These are phyloP conservation scores for Mortierella hygrophila DNA, from an alignment of 192 early-diverging fungal genomes.

Conservation along the genomic window DNA sequence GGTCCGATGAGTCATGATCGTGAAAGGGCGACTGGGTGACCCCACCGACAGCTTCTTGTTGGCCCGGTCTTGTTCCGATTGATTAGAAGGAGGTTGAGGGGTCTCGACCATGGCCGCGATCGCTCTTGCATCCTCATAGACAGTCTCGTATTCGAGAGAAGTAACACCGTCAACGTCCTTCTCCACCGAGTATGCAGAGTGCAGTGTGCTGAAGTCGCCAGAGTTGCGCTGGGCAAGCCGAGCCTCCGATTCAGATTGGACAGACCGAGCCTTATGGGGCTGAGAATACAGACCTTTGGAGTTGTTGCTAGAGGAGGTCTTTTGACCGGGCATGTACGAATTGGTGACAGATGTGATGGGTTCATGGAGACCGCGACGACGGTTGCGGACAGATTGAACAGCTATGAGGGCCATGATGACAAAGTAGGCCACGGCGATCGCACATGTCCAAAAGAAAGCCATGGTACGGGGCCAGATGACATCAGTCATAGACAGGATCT, in stretches of 20 bases:
- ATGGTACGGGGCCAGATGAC: conserved; percentile 42
- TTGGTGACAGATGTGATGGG: conserved; percentile 12
- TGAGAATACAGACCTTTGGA: conserved; percentile 29
- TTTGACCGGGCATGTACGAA: conserved; percentile 3
- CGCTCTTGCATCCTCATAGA: neutral
- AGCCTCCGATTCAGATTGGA: conserved; percentile 13
- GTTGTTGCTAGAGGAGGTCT: neutral
- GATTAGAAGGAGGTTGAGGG: conserved; percentile 1
- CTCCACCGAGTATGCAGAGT: conserved; percentile 32
- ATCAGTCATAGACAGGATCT: conserved; percentile 25
- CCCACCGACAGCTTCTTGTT: conserved; percentile 25
- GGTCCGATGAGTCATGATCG: conserved; percentile 11
- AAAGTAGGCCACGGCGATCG: conserved; percentile 36
- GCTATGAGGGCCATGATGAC: conserved; percentile 41
- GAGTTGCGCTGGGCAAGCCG: conserved; percentile 25
- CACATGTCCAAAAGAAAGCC: conserved; percentile 55
- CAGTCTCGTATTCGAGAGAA: conserved; percentile 6
- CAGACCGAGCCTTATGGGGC: conserved; percentile 5
- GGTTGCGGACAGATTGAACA: conserved; percentile 41
- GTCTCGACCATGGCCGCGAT: conserved; percentile 15
- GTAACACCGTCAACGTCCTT: neutral
- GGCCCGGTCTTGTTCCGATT: neutral
- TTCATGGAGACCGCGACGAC: conserved; percentile 25
- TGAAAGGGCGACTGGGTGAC: conserved; percentile 7
- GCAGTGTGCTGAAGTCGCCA: conserved; percentile 27